These are phyloP conservation scores for Kwoniella shandongensis DNA, from an alignment of 768 basidiomycete species.

Conservation along the genomic window DNA sequence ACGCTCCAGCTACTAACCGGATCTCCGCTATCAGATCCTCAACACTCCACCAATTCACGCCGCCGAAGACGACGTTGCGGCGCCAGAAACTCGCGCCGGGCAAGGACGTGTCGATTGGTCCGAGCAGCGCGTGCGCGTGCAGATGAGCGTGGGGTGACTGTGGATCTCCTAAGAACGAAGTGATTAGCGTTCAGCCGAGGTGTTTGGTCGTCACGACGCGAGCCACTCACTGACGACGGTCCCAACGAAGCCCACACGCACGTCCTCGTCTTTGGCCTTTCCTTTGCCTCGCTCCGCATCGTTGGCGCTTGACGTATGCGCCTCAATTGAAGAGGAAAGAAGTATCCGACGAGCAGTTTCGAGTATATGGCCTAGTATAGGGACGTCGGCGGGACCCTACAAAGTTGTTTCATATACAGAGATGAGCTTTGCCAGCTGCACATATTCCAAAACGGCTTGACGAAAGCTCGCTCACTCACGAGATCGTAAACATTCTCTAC, in stretches of 20 bases:
- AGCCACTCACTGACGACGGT: conserved; percentile 29
- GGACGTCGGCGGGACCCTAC: conserved; percentile 43
- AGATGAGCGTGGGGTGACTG: conserved; percentile 42
- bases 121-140: conserved; percentile 41
- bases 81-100: conserved; percentile 40
- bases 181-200: not conserved
- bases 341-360: conserved; percentile 16
- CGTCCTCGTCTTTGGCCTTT: conserved; percentile 16
- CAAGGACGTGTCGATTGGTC: conserved; percentile 29
- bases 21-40: conserved; percentile 48
- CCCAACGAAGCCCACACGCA: conserved; percentile 44
- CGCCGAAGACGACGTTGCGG: conserved; percentile 41
- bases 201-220: not conserved
- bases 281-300: conserved; percentile 27
- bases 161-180: conserved; percentile 30
- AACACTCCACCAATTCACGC: conserved; percentile 39
- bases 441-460: too few species aligned
- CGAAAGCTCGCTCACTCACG: conserved; percentile 34
- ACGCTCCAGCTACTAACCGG: conserved; percentile 23
- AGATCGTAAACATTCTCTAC: conserved; percentile 42
- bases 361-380: conserved; percentile 38
- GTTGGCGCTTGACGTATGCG: conserved; percentile 5
- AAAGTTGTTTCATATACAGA: too few species aligned
- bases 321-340: not conserved
- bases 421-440: too few species aligned